These are phyloP conservation scores for Cicer chorassanicum DNA, from an alignment of 306 rosid species.

Conservation along the genomic window DNA sequence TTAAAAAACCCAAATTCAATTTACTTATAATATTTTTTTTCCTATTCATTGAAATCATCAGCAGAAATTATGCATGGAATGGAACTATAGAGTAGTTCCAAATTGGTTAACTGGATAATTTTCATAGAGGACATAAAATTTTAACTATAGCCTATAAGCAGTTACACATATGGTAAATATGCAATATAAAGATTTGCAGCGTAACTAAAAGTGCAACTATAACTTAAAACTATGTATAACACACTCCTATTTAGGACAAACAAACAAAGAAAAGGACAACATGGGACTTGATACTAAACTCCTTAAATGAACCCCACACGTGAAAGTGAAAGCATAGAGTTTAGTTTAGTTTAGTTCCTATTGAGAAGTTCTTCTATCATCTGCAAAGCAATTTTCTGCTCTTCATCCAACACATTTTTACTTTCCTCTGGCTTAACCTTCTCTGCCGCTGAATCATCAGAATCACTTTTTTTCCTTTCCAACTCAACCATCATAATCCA, in stretches of 20 bases:
- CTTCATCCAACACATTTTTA: conserved; percentile 56
- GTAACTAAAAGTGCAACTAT: no score
- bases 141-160: not conserved
- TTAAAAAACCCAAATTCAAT: not conserved
- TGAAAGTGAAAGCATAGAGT: conserved; percentile 33
- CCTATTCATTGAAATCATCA: not conserved
- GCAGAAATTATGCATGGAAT: conserved; percentile 15
- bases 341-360: conserved; percentile 42
- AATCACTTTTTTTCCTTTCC: conserved; percentile 44
- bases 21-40: not conserved
- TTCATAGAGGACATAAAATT: not conserved
- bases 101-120: not conserved
- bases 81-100: conserved; percentile 5
- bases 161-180: conserved; percentile 31
- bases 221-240: not conserved
- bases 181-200: no score
- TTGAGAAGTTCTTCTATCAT: conserved; percentile 91
- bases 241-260: conserved; percentile 46
- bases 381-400: conserved; percentile 68
- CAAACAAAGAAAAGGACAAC: conserved; percentile 34
- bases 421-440: conserved; percentile 42
- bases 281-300: conserved; percentile 25
- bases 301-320: conserved; percentile 36
- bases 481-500: conserved; percentile 90
- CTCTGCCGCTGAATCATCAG: conserved; percentile 20